These are phyloP conservation scores for Amanita rubescens DNA, from an alignment of 768 basidiomycete species.

Conservation along the genomic window DNA sequence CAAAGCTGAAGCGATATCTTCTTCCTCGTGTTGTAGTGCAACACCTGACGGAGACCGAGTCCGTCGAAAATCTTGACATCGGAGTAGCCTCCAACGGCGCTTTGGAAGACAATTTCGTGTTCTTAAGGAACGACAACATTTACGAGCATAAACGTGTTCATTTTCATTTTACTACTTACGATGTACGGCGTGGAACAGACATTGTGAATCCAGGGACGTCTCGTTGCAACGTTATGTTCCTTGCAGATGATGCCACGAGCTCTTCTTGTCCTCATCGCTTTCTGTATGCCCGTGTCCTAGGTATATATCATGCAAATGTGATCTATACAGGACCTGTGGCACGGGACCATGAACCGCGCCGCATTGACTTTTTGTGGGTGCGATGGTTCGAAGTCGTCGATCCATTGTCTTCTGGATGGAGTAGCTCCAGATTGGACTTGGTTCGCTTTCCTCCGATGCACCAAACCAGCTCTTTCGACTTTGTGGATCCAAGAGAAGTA, in stretches of 20 bases:
- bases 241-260: slow-evolving; percentile 6
- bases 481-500: slow-evolving; percentile 33
- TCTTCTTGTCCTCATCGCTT: slow-evolving; percentile 14
- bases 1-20: slow-evolving; percentile 19
- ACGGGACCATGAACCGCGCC: slow-evolving; percentile 6
- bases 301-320: slow-evolving; percentile 20
- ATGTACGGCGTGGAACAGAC: slow-evolving; percentile 29
- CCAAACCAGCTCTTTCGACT: slow-evolving; percentile 29
- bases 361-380: slow-evolving; percentile 25
- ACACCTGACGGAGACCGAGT: neutral
- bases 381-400: slow-evolving; percentile 15
- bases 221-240: slow-evolving; percentile 23
- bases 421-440: slow-evolving; percentile 16
- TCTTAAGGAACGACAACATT: slow-evolving; percentile 13
- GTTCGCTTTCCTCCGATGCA: slow-evolving; percentile 24
- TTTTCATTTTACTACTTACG: slow-evolving; percentile 37
- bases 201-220: slow-evolving; percentile 23
- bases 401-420: slow-evolving; percentile 14
- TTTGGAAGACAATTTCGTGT: slow-evolving; percentile 5
- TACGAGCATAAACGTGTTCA: slow-evolving; percentile 22
- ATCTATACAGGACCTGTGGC: slow-evolving; percentile 7
- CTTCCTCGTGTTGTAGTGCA: slow-evolving; percentile 16
- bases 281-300: slow-evolving; percentile 22
- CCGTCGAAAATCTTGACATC: neutral
- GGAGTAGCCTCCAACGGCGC: neutral